These are phyloP conservation scores for Salvia rosmarinus DNA, from an alignment of 257 asterid species.

Conservation along the genomic window DNA sequence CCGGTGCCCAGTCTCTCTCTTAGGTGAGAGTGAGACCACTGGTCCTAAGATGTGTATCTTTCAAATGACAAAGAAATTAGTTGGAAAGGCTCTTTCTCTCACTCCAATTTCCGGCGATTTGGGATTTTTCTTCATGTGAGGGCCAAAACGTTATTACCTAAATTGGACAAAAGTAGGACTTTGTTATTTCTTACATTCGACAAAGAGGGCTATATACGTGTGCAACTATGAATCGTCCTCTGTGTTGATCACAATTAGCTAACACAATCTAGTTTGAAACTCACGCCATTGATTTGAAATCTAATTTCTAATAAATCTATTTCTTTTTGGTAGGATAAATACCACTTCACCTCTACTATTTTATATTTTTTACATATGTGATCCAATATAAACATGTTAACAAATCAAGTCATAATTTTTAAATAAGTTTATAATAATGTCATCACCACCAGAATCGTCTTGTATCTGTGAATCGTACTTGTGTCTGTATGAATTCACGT, in stretches of 20 bases:
- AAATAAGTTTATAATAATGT: too few relatives aligned
- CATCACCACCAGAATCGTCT: too few relatives aligned
- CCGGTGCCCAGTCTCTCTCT: conserved; percentile 21
- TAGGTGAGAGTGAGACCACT: conserved; percentile 27
- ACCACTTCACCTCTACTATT: too few relatives aligned
- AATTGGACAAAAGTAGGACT: conserved; percentile 16
- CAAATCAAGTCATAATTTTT: too few relatives aligned
- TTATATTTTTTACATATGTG: too few relatives aligned
- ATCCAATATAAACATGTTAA: too few relatives aligned
- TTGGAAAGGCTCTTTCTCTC: conserved; percentile 24
- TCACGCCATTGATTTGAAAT: neutral
- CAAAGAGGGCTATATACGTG: neutral
- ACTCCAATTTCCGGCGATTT: conserved; percentile 15
- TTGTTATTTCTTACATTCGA: neutral
- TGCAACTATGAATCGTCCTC: neutral
- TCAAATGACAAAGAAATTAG: conserved; percentile 17
- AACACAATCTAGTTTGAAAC: neutral
- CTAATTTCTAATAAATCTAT: too few relatives aligned
- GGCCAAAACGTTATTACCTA: conserved; percentile 22
- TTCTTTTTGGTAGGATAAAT: too few relatives aligned
- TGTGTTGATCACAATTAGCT: neutral
- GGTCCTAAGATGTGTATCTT: conserved; percentile 23
- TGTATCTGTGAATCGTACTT: too few relatives aligned
- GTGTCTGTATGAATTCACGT: too few relatives aligned
- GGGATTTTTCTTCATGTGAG: conserved; percentile 23